Percentiles rank a stretch among this genome's conserved stretches.
phyloP scores from a whole-genome alignment of 2,329 filamentous ascomycete genomes.

The Setomelanomma holmii region DNA sequence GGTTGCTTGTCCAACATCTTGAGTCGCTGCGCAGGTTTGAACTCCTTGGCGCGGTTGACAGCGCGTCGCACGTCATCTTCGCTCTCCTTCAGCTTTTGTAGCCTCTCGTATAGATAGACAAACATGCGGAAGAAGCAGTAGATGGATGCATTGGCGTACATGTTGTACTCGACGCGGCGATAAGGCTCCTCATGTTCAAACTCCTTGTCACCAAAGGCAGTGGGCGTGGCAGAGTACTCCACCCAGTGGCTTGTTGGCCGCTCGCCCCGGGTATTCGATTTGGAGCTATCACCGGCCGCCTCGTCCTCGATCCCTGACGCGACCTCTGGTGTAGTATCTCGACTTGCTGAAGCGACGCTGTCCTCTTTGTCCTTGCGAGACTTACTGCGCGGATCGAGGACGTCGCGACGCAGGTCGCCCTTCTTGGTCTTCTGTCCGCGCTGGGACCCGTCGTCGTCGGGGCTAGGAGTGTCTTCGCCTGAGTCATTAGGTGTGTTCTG shows the following conservation, averaged over 20 bases:
- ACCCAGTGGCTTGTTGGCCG: constrained; percentile 70
- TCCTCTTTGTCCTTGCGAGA: constrained; percentile 78
- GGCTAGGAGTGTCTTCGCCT: constrained; percentile 69
- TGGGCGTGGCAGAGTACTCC: constrained; percentile 63
- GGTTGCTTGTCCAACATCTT: constrained; percentile 82
- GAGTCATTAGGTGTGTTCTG: constrained; percentile 49
- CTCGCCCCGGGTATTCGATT: constrained; percentile 65
- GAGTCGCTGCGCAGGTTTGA: constrained; percentile 83
- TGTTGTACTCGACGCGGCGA: constrained; percentile 79
- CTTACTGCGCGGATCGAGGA: constrained; percentile 81
- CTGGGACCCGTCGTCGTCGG: constrained; percentile 75
- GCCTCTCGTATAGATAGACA: constrained; percentile 84
- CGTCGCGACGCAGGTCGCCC: constrained; percentile 76
- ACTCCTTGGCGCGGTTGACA: constrained; percentile 73
- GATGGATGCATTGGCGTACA: constrained; percentile 90
- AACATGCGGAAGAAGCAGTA: constrained; percentile 96
- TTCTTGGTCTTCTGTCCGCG: constrained; percentile 68
- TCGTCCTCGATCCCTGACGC: constrained; percentile 81
- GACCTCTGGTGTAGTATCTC: constrained; percentile 86
- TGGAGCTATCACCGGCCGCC: constrained; percentile 66
- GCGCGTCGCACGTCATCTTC: constrained; percentile 75
- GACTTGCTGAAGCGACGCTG: constrained; percentile 78
- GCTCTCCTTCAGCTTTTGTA: constrained; percentile 82
- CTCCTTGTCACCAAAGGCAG: constrained; percentile 66
- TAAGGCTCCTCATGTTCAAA: constrained; percentile 81